Base-by-base conservation (phyloP, 176 grass and related monocot genomes). In the Lolium multiflorum region DNA sequence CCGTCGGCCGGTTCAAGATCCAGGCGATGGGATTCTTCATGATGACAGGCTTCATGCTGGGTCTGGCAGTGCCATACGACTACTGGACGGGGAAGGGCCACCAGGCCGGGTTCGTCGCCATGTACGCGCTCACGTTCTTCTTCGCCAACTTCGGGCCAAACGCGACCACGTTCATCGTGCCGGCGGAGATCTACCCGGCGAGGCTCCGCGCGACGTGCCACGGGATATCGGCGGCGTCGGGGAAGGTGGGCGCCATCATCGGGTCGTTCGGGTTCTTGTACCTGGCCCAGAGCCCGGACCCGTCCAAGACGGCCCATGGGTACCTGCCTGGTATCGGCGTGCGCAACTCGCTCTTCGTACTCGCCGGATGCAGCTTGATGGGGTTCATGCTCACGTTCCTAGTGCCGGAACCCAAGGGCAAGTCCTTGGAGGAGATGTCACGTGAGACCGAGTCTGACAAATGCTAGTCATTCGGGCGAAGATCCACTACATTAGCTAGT, bases 81-180 rank as follows among this genome's bases (percentile, higher is more conserved):
- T 74, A 88, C 51, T 88, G 87, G 87, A 78, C 81, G 0, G 58
- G 38, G 17, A 21, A 51, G 10, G 86, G 80, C 31, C 76, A 88
- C 72, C 86, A 78, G 59, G 58, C 46, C 28, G 81, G 77, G 7
- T 89, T 85, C 69, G 22, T 85, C 4, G 68, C 69, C 20, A 81
- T 85, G 82, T 89, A 89, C 68, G 88, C 26, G n/a, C 75, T 94
- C 31, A 93, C 91, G 49, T 93, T 93, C 85, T 93, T 93, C 78
- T 93, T 93, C 69, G 91, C 91, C 38, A 93, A 93, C 80, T 93
- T 93, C 46, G 91, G 88, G 2, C 91, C 91, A 51, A 87, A 90
- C 79, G 85, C 83, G 8, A 90, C 89, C 22, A 90, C 89, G 22
- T 89, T 89, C 88, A 89, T 89, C 49, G 88, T 89, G 58, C 82